A percentile compares a stretch with the other conserved stretches of the same genome.
Evolutionary conservation across 345 rosid species (phyloP).

Genomic region (Citrus maxima): DNA sequence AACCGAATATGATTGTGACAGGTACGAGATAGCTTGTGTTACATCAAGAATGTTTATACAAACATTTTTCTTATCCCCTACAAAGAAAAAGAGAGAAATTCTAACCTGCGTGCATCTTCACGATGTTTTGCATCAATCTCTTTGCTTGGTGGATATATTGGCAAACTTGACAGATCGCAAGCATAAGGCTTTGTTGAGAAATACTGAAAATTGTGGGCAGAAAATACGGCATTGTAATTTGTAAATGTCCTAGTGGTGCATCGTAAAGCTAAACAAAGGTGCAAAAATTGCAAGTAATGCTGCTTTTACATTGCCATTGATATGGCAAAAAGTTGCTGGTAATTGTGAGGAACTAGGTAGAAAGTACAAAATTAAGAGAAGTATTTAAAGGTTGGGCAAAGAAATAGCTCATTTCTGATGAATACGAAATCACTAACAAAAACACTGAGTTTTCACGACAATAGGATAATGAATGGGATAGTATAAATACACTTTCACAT

Average conservation of each 20-base stretch:
- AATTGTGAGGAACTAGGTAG: neutral
- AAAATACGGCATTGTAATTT: constrained; percentile 8
- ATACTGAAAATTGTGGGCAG: constrained; percentile 54
- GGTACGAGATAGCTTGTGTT: neutral
- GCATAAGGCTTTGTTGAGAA: constrained; percentile 79
- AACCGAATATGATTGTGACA: neutral
- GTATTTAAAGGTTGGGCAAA: neutral
- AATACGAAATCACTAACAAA: neutral
- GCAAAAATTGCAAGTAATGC: neutral
- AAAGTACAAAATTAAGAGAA: neutral
- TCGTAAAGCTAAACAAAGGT: neutral
- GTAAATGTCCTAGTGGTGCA: constrained; percentile 9
- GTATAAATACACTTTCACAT: neutral
- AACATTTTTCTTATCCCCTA: neutral
- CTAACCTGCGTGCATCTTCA: constrained; percentile 71
- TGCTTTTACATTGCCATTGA: neutral
- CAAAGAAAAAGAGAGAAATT: constrained; percentile 2
- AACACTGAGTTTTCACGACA: neutral
- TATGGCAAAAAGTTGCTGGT: neutral
- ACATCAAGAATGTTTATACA: neutral
- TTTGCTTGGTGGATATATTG: constrained; percentile 86
- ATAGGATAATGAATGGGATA: neutral
- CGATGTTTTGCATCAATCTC: constrained; percentile 90
- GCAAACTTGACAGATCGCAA: constrained; percentile 93
- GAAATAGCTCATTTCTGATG: neutral